Conservation (phyloP, 805 yeast genomes). For the Debaryomyces tyrocola region DNA sequence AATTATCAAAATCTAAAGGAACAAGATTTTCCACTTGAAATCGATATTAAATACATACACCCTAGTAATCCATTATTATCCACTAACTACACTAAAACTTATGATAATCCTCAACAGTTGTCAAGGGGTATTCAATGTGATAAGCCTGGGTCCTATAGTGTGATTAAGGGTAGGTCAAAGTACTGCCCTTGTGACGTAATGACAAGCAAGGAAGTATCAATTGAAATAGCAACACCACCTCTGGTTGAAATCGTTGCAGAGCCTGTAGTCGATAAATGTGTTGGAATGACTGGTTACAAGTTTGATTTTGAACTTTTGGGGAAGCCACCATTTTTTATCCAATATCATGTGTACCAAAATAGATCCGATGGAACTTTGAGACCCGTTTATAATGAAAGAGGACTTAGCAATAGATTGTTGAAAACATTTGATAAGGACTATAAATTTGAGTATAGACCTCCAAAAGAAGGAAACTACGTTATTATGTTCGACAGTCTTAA, state of each 20-base stretch:
- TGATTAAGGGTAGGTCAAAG: slow-evolving; percentile 55
- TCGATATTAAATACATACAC: slow-evolving; percentile 27
- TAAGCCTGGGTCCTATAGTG: slow-evolving; percentile 65
- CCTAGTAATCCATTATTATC: slow-evolving; percentile 22
- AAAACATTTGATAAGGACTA: slow-evolving; percentile 22
- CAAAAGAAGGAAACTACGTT: slow-evolving; percentile 76
- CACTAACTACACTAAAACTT: slow-evolving; percentile 21
- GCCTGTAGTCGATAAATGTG: slow-evolving; percentile 80
- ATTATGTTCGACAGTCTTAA: slow-evolving; percentile 65
- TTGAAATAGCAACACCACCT: slow-evolving; percentile 38
- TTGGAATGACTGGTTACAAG: slow-evolving; percentile 82
- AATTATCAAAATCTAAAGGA: slow-evolving; percentile 14
- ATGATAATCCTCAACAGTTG: slow-evolving; percentile 25
- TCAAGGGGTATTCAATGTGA: slow-evolving; percentile 36
- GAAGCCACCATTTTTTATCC: slow-evolving; percentile 75
- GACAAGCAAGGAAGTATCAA: slow-evolving; percentile 17
- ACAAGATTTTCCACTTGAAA: slow-evolving; percentile 50
- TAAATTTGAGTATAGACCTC: slow-evolving; percentile 68
- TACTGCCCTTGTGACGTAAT: slow-evolving; percentile 68
- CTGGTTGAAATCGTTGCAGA: slow-evolving; percentile 43
- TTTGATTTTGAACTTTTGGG: slow-evolving; percentile 76
- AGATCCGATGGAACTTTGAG: slow-evolving; percentile 27
- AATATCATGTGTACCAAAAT: slow-evolving; percentile 57
- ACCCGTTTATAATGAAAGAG: slow-evolving; percentile 33
- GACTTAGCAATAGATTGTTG: slow-evolving; percentile 25